A percentile compares a stretch with the other conserved stretches of the same genome.
phyloP scores from a whole-genome alignment of 495 filamentous ascomycete species.

The Tetracladium setigerum region DNA sequence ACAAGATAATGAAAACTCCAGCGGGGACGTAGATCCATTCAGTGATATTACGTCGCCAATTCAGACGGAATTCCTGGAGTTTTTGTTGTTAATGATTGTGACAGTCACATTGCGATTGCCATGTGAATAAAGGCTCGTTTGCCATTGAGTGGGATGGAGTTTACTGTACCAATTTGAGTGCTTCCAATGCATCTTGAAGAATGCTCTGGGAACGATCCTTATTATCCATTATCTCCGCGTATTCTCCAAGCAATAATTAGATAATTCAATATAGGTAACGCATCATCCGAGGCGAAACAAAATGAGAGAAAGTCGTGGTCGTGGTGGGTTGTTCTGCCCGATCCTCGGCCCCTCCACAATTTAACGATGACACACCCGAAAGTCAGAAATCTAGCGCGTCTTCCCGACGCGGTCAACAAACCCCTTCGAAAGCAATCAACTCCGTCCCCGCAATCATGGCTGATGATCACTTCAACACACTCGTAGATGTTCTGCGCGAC shows the following conservation, averaged over 20 bases:
- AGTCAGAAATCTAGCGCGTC: background rate
- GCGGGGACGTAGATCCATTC: conserved; percentile 42
- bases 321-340: too few species aligned
- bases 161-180: conserved; percentile 11
- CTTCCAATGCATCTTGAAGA: conserved; percentile 2
- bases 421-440: conserved; percentile 1
- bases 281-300: too few species aligned
- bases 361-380: too few species aligned
- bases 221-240: too few species aligned
- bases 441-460: conserved; percentile 14
- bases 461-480: conserved; percentile 10
- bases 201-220: too few species aligned
- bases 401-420: conserved; percentile 4
- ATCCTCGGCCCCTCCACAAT: too few species aligned
- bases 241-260: too few species aligned
- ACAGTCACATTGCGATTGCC: background rate
- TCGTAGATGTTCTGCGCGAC: conserved; percentile 17
- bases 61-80: conserved; percentile 14
- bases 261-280: too few species aligned
- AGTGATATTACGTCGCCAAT: conserved; percentile 30
- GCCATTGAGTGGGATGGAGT: background rate
- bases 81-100: background rate
- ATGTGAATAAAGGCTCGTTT: too few species aligned
- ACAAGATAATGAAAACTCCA: conserved; percentile 37
- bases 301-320: too few species aligned